phyloP scores from a whole-genome alignment of 2,329 filamentous ascomycete genomes.

The Simplicillium sp. region DNA sequence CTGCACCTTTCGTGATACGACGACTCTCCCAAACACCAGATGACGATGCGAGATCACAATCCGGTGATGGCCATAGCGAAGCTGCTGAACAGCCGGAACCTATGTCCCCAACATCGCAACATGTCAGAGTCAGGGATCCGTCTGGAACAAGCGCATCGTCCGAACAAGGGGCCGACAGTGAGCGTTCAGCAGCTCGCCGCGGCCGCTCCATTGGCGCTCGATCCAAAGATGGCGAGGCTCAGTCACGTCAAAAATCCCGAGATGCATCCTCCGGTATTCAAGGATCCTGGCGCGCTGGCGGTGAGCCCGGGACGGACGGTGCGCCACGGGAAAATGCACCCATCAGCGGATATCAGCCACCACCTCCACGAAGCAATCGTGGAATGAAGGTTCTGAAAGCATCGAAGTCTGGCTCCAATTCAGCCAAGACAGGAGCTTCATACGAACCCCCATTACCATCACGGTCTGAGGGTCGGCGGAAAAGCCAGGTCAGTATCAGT shows the following conservation, averaged over 20 bases:
- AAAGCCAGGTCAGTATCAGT: constrained; percentile 34
- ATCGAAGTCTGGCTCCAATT: constrained; percentile 51
- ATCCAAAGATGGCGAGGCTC: too few species aligned
- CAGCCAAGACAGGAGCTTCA: constrained; percentile 37
- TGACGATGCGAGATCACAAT: constrained; percentile 9
- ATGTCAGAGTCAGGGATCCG: constrained; percentile 36
- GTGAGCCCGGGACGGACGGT: constrained; percentile 26
- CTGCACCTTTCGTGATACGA: constrained; percentile 29
- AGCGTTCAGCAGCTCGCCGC: constrained; percentile 17
- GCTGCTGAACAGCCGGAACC: constrained; percentile 16
- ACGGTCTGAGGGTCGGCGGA: constrained; percentile 44
- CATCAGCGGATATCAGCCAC: constrained; percentile 60
- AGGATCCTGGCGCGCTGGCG: constrained; percentile 1
- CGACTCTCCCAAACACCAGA: constrained; percentile 17
- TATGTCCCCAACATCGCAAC: constrained; percentile 25
- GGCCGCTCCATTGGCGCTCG: too few species aligned
- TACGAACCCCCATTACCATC: constrained; percentile 40
- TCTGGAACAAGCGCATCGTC: constrained; percentile 29
- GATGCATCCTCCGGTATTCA: background rate
- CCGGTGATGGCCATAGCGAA: constrained; percentile 10
- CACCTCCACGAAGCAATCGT: constrained; percentile 48
- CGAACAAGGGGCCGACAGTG: constrained; percentile 35
- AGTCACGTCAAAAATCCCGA: constrained; percentile 7
- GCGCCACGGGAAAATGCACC: constrained; percentile 46
- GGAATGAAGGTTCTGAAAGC: constrained; percentile 90